Percentiles rank a stretch among this genome's conserved stretches.
Conservation (phyloP, 345 rosid genomes). For the Lumnitzera littorea region DNA sequence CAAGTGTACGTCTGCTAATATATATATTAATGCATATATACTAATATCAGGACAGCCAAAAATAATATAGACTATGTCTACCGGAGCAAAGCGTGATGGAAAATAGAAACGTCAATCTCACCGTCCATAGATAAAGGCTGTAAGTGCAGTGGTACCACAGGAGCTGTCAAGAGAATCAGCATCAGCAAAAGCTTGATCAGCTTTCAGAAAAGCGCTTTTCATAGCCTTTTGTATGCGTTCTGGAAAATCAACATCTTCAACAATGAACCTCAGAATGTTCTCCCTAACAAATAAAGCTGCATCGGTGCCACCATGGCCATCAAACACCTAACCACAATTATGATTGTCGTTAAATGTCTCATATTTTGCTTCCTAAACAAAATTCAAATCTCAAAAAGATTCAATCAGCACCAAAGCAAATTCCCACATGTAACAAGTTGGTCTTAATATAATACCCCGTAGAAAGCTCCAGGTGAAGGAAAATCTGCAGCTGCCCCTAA, state of each 20-base stretch:
- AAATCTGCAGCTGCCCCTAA: constrained; percentile 6
- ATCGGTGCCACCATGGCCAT: constrained; percentile 28
- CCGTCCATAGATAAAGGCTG: constrained; percentile 22
- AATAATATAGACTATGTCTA: too few species aligned
- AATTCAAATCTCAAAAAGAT: too few species aligned
- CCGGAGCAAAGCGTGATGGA: neutral
- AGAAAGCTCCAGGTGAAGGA: constrained; percentile 25
- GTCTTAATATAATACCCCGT: constrained; percentile 18
- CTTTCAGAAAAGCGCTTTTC: constrained; percentile 24
- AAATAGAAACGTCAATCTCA: neutral
- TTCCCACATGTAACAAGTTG: neutral
- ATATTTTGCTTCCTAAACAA: too few species aligned
- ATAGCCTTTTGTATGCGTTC: constrained; percentile 17
- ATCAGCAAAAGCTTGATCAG: constrained; percentile 20
- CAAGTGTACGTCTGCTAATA: too few species aligned
- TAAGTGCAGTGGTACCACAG: constrained; percentile 26
- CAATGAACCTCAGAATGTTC: constrained; percentile 21
- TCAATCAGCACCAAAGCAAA: neutral
- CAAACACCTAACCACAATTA: constrained; percentile 18
- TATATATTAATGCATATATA: too few species aligned
- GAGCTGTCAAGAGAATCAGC: constrained; percentile 16
- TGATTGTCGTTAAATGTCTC: too few species aligned
- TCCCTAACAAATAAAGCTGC: constrained; percentile 16
- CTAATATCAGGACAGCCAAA: too few species aligned
- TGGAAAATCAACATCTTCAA: constrained; percentile 20